phyloP scores from a whole-genome alignment of 2,329 filamentous ascomycete species.

The Aspergillus puulaauensis region DNA sequence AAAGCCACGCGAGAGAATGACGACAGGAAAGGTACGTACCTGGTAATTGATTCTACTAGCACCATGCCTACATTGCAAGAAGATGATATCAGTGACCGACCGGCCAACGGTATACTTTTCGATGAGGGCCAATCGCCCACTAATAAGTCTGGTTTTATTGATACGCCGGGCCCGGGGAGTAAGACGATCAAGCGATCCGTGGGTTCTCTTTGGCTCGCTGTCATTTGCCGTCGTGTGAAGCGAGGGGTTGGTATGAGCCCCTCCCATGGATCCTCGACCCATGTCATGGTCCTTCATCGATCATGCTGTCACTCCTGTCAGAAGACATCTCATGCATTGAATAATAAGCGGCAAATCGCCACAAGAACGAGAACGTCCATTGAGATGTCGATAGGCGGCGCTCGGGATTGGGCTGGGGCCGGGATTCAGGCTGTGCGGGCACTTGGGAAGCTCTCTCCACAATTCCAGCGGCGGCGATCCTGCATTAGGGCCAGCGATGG shows the following conservation, averaged over 20 bases:
- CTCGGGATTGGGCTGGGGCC: constrained; percentile 3
- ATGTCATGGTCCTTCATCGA: neutral
- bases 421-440: constrained; percentile 8
- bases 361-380: neutral
- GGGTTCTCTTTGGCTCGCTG: neutral
- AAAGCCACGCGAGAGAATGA: neutral
- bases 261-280: constrained; percentile 10
- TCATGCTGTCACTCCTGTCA: neutral
- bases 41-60: neutral
- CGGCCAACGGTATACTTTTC: neutral
- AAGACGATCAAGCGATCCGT: constrained; percentile 8
- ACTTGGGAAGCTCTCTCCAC: constrained; percentile 20
- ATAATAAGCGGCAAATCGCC: neutral
- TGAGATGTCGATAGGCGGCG: neutral
- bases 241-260: constrained; percentile 2
- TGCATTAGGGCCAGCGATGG: constrained; percentile 14
- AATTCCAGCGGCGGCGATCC: constrained; percentile 19
- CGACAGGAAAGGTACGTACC: neutral
- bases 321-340: neutral
- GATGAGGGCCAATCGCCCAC: neutral
- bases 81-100: neutral
- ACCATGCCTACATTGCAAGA: neutral
- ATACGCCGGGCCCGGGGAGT: neutral
- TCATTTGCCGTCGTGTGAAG: constrained; percentile 5
- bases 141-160: neutral